Evolutionary conservation across 179 eudicot genomes (phyloP), one percentile per base, ranked within the genome.

Genomic region (Silene noctiflora): DNA sequence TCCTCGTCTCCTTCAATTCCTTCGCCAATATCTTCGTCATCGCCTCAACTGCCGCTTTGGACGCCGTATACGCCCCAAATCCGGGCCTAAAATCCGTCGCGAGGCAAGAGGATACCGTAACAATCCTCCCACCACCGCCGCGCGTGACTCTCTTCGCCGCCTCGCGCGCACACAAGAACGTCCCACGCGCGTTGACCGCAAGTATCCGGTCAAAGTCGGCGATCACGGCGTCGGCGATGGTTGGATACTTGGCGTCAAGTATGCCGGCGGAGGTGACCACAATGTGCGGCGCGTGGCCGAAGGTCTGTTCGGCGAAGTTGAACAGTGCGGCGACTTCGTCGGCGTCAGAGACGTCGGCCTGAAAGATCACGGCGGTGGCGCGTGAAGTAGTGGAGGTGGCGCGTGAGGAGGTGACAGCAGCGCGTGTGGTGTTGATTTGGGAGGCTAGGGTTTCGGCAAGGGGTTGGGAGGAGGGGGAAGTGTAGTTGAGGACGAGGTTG

Each of bases 1-100:
- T 92, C 62, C 81, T 80, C 20, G 87, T 85, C 20, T 91, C 97
- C 75, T 83, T 89, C 74, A 92, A 68, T 83, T 92, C 97, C 88
- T 89, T 89, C 6, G 91, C 93, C 62, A 90, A 44, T 5, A 82
- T 84, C 87, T 85, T 89, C 44, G 81, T 81, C 91, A 92, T 88
- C 4, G 89, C 83, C 84, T 90, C 96, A 60, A 90, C 89, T 2
- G 97, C 96, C 5, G 93, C 97, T 78, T 92, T 90, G 10, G 93
- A 90, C 7, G 91, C 89, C 3, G 85, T 25, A 67, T 89, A 90
- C 1, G 89, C 88, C 67, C 83, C 87, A 24, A 69, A 82, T 25
- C 90, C 85, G 0, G 91, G 89, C 35, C 13, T 48, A 71, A 80
- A 53, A 0, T 77, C 62, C 59, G 61, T 91, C 46, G 88, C 86